Evolutionary conservation across 139 green algal genomes (phyloP).

Genomic region (Microglena sp.): DNA sequence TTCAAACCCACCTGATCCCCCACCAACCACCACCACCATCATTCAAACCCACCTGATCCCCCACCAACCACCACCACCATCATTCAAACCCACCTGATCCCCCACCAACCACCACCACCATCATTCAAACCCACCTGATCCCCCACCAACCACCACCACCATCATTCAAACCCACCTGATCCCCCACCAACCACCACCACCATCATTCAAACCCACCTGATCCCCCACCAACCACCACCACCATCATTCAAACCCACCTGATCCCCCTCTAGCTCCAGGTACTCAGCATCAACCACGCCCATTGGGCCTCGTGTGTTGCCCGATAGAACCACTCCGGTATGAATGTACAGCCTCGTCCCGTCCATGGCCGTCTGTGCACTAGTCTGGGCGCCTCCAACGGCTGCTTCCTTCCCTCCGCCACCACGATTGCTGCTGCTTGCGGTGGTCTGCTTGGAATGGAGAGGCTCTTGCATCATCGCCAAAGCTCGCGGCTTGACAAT

Average conservation of each 20-base stretch:
- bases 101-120: no score
- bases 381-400: no score
- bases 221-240: background rate
- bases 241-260: conserved; percentile 3
- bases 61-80: no score
- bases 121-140: background rate
- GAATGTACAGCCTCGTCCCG: no score
- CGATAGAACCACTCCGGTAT: background rate
- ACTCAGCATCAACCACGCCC: conserved; percentile 30
- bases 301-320: conserved; percentile 17
- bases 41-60: no score
- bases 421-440: no score
- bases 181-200: background rate
- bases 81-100: no score
- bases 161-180: background rate
- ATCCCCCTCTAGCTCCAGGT: conserved; percentile 18
- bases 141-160: background rate
- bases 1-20: no score
- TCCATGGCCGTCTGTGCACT: no score
- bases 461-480: conserved; percentile 10
- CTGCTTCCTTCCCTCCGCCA: no score
- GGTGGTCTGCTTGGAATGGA: background rate
- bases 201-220: background rate
- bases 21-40: no score
- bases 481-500: conserved; percentile 18